These are phyloP conservation scores for Phellinidium pouzarii DNA, from an alignment of 1,284 basidiomycete genomes.

Conservation along the genomic window DNA sequence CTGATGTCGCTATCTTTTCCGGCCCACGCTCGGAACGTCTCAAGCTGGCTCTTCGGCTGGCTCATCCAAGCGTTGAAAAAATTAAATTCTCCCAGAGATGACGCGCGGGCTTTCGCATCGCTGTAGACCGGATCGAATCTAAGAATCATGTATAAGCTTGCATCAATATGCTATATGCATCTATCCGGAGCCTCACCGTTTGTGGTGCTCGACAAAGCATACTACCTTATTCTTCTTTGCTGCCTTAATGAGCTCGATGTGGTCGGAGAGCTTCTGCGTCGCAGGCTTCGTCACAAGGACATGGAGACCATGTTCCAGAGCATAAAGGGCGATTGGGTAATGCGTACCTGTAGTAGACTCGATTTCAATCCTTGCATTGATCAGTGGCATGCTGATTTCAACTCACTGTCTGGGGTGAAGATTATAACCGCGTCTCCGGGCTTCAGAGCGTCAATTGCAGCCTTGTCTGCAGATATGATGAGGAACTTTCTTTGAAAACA, in stretches of 20 bases:
- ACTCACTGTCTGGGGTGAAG: slow-evolving; percentile 80
- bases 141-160: slow-evolving; percentile 4
- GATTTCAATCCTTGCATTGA: slow-evolving; percentile 14
- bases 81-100: slow-evolving; percentile 82
- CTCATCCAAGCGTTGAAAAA: slow-evolving; percentile 92
- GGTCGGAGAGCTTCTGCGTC: slow-evolving; percentile 78
- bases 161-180: not conserved
- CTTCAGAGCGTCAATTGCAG: slow-evolving; percentile 73
- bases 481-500: not conserved
- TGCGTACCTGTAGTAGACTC: slow-evolving; percentile 59
- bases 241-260: slow-evolving; percentile 68
- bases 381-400: slow-evolving; percentile 15
- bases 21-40: slow-evolving; percentile 92
- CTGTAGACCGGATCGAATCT: slow-evolving; percentile 91
- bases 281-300: slow-evolving; percentile 92
- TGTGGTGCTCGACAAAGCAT: slow-evolving; percentile 89
- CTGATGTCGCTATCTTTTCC: slow-evolving; percentile 90
- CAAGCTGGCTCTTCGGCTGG: slow-evolving; percentile 90
- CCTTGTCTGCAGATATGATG: slow-evolving; percentile 55
- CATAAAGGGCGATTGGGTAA: slow-evolving; percentile 79
- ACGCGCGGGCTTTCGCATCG: slow-evolving; percentile 76
- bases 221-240: slow-evolving; percentile 77
- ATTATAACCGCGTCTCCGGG: slow-evolving; percentile 85
- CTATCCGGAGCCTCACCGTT: slow-evolving; percentile 39
- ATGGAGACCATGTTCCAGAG: slow-evolving; percentile 78